These are phyloP conservation scores for Diddensiella transvaalensis DNA, from an alignment of 805 yeast species.

Conservation along the genomic window DNA sequence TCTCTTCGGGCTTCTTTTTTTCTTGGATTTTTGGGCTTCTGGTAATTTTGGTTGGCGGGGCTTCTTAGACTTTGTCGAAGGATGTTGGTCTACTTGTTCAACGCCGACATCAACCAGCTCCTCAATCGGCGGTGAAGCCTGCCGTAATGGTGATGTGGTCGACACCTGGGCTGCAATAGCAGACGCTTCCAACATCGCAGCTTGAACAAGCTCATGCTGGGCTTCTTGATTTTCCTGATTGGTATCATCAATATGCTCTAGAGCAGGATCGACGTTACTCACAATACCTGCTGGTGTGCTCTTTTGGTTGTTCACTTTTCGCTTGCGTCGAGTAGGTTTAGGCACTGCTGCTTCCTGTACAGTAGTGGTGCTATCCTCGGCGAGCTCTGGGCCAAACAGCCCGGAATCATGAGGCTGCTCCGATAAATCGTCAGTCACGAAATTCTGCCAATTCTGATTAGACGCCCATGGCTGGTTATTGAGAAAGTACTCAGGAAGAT, in stretches of 20 bases:
- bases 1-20: conserved; percentile 6
- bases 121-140: neutral
- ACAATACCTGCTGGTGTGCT: conserved; percentile 36
- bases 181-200: conserved; percentile 22
- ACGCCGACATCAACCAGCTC: conserved; percentile 34
- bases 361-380: conserved; percentile 5
- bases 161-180: conserved; percentile 16
- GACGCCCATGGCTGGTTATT: neutral
- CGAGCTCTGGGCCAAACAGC: conserved; percentile 4
- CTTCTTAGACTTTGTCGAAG: neutral
- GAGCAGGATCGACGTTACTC: conserved; percentile 53
- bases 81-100: conserved; percentile 36
- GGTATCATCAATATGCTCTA: conserved; percentile 46
- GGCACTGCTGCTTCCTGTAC: conserved; percentile 10
- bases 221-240: conserved; percentile 19
- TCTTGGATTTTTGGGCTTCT: neutral
- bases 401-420: conserved; percentile 17
- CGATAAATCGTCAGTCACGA: conserved; percentile 22
- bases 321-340: conserved; percentile 3
- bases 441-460: conserved; percentile 21
- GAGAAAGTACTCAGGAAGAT: conserved; percentile 11
- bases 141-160: conserved; percentile 4
- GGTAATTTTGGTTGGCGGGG: conserved; percentile 1
- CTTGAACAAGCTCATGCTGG: conserved; percentile 15
- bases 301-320: conserved; percentile 38